Conservation (phyloP, 2,329 filamentous ascomycete species). For the Venturia effusa region DNA sequence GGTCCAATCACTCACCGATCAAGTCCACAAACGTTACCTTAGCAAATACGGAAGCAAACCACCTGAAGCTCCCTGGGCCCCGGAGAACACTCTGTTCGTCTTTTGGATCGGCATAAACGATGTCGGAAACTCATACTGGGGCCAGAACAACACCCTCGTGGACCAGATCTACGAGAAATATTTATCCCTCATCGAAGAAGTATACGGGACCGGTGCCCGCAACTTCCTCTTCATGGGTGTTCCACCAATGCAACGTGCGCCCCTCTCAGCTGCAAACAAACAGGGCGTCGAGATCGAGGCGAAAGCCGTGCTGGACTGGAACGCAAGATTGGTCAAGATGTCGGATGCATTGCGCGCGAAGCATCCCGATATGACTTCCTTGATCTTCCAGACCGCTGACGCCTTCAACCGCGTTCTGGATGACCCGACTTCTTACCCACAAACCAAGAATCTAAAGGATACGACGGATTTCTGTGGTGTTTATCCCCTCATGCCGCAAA, state of each 20-base stretch:
- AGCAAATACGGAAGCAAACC: conserved; percentile 28
- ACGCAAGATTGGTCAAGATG: conserved; percentile 33
- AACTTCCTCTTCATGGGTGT: conserved; percentile 41
- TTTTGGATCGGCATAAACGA: conserved; percentile 49
- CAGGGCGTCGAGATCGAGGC: conserved; percentile 23
- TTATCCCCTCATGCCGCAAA: conserved; percentile 27
- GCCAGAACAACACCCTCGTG: conserved; percentile 24
- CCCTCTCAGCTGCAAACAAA: conserved; percentile 33
- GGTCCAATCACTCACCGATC: conserved; percentile 40
- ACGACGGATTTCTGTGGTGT: conserved; percentile 43
- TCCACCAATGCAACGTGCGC: conserved; percentile 41
- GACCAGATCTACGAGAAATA: conserved; percentile 29
- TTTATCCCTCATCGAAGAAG: conserved; percentile 23
- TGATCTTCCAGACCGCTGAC: conserved; percentile 41
- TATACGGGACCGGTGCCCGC: conserved; percentile 28
- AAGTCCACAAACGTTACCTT: conserved; percentile 36
- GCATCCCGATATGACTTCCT: conserved; percentile 35
- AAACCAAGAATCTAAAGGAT: conserved; percentile 45
- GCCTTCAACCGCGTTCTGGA: conserved; percentile 44
- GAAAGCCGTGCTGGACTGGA: conserved; percentile 42
- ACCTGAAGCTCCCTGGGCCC: conserved; percentile 31
- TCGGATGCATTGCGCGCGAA: conserved; percentile 28
- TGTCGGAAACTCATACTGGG: conserved; percentile 39
- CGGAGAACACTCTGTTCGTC: conserved; percentile 35
- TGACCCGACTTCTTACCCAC: conserved; percentile 36